phyloP scores from a whole-genome alignment of 331 rosid genomes.

The Pyrus hybrid region DNA sequence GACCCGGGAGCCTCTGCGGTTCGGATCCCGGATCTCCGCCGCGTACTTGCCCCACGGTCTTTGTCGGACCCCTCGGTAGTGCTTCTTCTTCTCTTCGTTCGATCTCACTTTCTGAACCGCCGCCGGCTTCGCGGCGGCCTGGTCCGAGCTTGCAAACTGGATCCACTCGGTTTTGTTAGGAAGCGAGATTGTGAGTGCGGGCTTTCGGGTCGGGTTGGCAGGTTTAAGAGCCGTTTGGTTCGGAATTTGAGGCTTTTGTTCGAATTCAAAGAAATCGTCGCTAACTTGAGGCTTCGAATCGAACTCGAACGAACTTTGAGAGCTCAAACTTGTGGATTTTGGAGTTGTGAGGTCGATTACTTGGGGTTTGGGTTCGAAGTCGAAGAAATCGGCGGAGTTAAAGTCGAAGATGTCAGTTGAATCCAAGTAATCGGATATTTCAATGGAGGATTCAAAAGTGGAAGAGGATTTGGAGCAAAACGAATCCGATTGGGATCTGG shows the following conservation, averaged over 20 bases:
- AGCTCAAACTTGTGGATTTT: neutral
- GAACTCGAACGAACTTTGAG: conserved; percentile 5
- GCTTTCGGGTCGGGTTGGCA: conserved; percentile 24
- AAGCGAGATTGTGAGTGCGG: conserved; percentile 43
- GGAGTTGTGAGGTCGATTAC: conserved; percentile 41
- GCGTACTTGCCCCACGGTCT: conserved; percentile 98
- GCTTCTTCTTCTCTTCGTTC: conserved; percentile 29
- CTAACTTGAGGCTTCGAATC: conserved; percentile 16
- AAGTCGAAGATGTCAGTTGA: conserved; percentile 15
- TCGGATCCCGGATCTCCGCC: conserved; percentile 86
- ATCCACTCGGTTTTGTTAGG: conserved; percentile 67
- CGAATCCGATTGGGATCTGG: conserved; percentile 24
- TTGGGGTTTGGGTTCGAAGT: conserved; percentile 32
- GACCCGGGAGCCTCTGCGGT: conserved; percentile 62
- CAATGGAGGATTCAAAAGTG: conserved; percentile 16
- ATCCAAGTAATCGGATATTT: conserved; percentile 20
- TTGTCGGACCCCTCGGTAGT: conserved; percentile 77
- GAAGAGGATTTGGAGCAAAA: conserved; percentile 33
- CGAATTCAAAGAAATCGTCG: conserved; percentile 7
- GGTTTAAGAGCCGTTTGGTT: neutral
- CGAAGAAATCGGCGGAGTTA: conserved; percentile 17
- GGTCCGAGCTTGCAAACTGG: conserved; percentile 32
- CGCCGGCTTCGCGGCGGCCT: conserved; percentile 2
- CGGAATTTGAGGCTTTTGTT: conserved; percentile 5
- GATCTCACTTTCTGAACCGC: neutral